Percentiles rank a stretch among this genome's conserved stretches.
These are phyloP conservation scores for Sporormia fimetaria DNA, from an alignment of 495 filamentous ascomycete genomes.

Conservation along the genomic window DNA sequence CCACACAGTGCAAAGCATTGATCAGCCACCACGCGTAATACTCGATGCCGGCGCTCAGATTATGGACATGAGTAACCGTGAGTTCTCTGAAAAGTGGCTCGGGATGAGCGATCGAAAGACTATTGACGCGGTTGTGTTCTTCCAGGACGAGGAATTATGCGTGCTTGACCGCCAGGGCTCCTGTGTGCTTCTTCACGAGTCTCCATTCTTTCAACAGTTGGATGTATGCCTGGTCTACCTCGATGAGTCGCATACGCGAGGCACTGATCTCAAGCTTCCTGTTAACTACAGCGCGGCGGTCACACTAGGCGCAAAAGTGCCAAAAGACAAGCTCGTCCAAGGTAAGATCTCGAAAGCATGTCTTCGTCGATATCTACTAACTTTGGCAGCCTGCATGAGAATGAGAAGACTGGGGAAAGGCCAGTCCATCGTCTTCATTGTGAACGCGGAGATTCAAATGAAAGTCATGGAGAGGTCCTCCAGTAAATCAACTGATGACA, in stretches of 20 bases:
- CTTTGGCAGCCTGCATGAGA: conserved; percentile 38
- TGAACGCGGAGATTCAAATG: conserved; percentile 37
- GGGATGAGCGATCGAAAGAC: conserved; percentile 4
- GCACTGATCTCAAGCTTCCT: conserved; percentile 61
- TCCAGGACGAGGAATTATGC: conserved; percentile 37
- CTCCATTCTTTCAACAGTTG: conserved; percentile 49
- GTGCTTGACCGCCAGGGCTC: conserved; percentile 39
- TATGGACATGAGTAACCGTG: conserved; percentile 47
- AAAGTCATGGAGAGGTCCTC: conserved; percentile 26
- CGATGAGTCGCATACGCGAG: conserved; percentile 66
- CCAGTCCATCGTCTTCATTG: conserved; percentile 34
- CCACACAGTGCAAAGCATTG: conserved; percentile 32
- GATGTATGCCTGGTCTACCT: conserved; percentile 58
- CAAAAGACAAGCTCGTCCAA: conserved; percentile 66
- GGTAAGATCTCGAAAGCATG: no score
- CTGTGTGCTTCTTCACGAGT: conserved; percentile 43
- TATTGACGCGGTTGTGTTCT: conserved; percentile 39
- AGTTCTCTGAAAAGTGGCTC: conserved; percentile 46
- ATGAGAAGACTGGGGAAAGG: conserved; percentile 31
- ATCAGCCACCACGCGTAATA: conserved; percentile 44
- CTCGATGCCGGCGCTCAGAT: conserved; percentile 68
- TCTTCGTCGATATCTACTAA: conserved; percentile 7
- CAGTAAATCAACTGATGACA: conserved; percentile 10
- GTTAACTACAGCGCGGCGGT: conserved; percentile 49
- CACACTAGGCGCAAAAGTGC: conserved; percentile 54